Conservation (phyloP, 225 moss, liverwort and hornwort genomes). For the Straminergon stramineum region DNA sequence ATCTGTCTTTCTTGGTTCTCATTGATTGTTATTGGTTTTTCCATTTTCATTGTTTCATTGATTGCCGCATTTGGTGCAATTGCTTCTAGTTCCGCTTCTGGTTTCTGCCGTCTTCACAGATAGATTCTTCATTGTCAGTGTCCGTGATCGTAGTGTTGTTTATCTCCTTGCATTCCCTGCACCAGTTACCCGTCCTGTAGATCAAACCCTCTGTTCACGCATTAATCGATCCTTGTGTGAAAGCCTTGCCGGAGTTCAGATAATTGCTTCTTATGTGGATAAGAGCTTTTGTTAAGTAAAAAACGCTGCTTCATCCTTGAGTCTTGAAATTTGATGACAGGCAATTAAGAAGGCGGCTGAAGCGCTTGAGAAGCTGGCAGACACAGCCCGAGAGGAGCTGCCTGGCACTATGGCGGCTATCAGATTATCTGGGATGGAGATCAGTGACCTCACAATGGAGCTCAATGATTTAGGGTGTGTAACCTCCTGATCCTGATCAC, state of each 20-base stretch:
- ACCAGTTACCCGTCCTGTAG: not conserved
- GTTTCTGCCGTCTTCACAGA: not conserved
- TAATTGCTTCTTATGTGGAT: not conserved
- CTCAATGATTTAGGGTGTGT: conserved; percentile 90
- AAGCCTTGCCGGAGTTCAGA: not conserved
- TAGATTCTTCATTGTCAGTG: not conserved
- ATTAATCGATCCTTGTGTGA: not conserved
- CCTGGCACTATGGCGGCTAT: conserved; percentile 98
- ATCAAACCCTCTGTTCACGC: not conserved
- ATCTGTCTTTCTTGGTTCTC: not conserved
- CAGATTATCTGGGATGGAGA: conserved; percentile 97
- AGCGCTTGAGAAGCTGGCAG: conserved; percentile 79
- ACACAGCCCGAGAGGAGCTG: conserved; percentile 89
- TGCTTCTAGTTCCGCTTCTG: not conserved
- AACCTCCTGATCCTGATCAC: not conserved
- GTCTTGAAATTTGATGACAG: conserved; percentile 21
- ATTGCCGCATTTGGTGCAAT: not conserved
- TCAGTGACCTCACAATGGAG: conserved; percentile 99
- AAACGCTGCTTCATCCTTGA: not conserved
- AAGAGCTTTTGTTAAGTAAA: not conserved
- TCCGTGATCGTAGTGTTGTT: not conserved
- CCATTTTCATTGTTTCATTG: not conserved
- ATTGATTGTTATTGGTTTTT: not conserved
- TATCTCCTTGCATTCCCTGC: not conserved
- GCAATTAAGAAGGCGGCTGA: conserved; percentile 78